Evolutionary conservation across 805 yeast species (phyloP).

Genomic region (Ogataea polymorpha): DNA sequence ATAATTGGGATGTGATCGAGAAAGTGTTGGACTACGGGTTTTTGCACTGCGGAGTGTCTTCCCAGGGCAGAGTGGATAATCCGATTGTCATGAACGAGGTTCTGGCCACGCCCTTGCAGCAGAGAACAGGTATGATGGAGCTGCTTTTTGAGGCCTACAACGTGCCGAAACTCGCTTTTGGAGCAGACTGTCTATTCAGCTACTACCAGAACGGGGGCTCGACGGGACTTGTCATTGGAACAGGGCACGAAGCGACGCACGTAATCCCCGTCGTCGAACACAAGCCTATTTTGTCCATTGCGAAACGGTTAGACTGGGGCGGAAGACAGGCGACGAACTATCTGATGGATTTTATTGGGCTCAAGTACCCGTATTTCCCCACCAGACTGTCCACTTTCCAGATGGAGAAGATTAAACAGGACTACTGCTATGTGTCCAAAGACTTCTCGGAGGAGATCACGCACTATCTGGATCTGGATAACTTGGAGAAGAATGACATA

Average conservation of each 20-base stretch:
- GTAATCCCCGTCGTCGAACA: constrained; percentile 80
- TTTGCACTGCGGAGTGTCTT: constrained; percentile 66
- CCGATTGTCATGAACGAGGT: constrained; percentile 83
- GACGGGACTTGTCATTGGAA: constrained; percentile 73
- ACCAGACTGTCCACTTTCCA: constrained; percentile 62
- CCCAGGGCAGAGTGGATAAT: constrained; percentile 56
- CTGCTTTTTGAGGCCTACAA: constrained; percentile 79
- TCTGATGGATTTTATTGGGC: constrained; percentile 56
- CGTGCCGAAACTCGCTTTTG: constrained; percentile 72
- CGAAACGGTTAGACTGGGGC: constrained; percentile 90
- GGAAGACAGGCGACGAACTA: constrained; percentile 71
- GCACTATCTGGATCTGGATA: constrained; percentile 54
- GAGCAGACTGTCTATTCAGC: constrained; percentile 80
- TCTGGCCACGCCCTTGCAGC: constrained; percentile 65
- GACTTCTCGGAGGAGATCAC: constrained; percentile 66
- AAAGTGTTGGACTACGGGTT: constrained; percentile 79
- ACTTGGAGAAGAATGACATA: constrained; percentile 65
- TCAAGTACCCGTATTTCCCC: constrained; percentile 94
- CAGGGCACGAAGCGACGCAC: constrained; percentile 81
- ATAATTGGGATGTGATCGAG: constrained; percentile 93
- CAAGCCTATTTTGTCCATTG: constrained; percentile 56
- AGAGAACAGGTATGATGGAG: constrained; percentile 75
- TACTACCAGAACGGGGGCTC: constrained; percentile 59
- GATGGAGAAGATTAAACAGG: constrained; percentile 63
- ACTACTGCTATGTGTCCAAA: constrained; percentile 73